Evolutionary conservation across 768 basidiomycete species (phyloP), one percentile per base, ranked within the genome.

Genomic region (Tricholoma saponaceum): DNA sequence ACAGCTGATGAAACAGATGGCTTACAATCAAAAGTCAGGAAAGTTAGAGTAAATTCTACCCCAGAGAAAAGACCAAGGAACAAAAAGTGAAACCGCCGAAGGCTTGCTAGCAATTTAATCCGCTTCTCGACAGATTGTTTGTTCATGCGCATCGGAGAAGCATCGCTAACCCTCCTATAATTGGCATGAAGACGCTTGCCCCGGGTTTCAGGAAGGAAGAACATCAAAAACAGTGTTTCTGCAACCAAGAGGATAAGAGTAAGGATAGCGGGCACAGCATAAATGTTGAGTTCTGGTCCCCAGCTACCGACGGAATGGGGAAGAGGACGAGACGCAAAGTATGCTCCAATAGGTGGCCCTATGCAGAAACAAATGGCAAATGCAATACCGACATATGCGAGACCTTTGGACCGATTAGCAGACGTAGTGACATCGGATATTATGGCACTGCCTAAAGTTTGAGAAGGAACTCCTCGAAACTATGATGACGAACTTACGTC

Each of bases 291-390:
- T 61, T 87, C 87, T 20, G 74, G 69, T 4, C 86, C 84, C 67
- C 79, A 76, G 4, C 79, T 74, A 54, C 71, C 76, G 62, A 86
- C 69, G 12, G 84, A 79, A 13, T 79, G 67, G 2, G 91, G 87
- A 6, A 91, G 71, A 1, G 93, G 91, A 28, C 81, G 82, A n/a
- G 93, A 89, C 1, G 95, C 92, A 72, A 98, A 95, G 75, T 95
- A 96, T 2, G 96, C 96, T 52, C 96, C 96, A 57, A 99, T 87
- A 14, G 93, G 92, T 30, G 96, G 96, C 5, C 93, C 92, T 51
- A 92, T 85, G 69, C 85, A 87, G 74, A 98, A 98, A 69, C 94
- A 96, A 51, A 98, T 86, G 14, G 94, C 91, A 66, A 99, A 99
- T 0, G 97, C 96, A 47, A 98, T 92, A 13, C 97, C 96, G 46